Percentiles rank a stretch among this genome's conserved stretches.
These are phyloP conservation scores for Daedalea quercina DNA, from an alignment of 768 basidiomycete species.

Conservation along the genomic window DNA sequence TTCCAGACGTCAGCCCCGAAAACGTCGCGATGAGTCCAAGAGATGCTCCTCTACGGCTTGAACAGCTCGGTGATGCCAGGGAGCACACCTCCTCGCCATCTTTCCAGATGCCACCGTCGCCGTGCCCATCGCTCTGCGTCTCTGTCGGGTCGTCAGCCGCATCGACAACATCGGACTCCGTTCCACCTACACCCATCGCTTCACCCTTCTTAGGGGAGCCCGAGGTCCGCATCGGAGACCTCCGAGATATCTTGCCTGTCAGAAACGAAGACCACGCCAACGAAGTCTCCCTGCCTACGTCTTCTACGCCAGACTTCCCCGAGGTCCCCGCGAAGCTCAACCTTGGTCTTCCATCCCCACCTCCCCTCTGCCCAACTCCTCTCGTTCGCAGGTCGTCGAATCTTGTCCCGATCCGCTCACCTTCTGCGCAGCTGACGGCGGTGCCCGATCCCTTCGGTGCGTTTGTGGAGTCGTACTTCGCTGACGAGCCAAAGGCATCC, in stretches of 20 bases:
- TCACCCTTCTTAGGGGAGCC: background rate
- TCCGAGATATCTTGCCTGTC: too few relatives aligned
- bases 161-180: background rate
- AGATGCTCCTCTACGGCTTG: background rate
- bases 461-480: constrained; percentile 6
- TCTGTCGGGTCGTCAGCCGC: background rate
- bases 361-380: background rate
- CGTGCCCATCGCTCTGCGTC: background rate
- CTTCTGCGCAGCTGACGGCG: background rate
- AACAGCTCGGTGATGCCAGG: background rate
- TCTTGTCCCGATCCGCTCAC: background rate
- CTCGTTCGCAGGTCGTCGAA: too few relatives aligned
- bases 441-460: constrained; percentile 8
- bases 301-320: background rate
- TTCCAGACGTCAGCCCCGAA: too few relatives aligned
- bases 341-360: background rate
- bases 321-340: background rate
- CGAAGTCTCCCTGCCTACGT: background rate
- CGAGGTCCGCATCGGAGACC: background rate
- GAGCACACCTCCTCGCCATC: background rate
- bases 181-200: background rate
- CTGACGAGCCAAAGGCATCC: background rate
- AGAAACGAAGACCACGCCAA: background rate
- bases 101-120: background rate
- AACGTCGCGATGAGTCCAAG: too few relatives aligned